These are phyloP conservation scores for Peronospora belbahrii DNA, from an alignment of 352 stramenopile species.

Conservation along the genomic window DNA sequence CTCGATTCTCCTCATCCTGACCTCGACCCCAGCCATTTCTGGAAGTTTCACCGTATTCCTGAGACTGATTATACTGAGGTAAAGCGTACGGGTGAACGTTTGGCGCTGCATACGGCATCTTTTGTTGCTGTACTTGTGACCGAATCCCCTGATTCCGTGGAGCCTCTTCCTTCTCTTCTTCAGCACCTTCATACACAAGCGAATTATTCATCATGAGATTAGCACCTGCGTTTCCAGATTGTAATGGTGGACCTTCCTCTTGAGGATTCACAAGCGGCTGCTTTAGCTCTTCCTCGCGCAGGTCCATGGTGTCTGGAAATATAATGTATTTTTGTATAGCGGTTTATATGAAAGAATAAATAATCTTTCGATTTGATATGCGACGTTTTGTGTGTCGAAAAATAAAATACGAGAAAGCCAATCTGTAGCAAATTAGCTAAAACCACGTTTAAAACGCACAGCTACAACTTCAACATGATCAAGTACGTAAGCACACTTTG, in stretches of 20 bases:
- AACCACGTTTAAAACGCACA: not conserved
- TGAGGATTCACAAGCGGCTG: conserved; percentile 46
- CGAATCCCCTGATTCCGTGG: conserved; percentile 2
- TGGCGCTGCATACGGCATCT: conserved; percentile 54
- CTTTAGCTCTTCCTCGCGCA: conserved; percentile 69
- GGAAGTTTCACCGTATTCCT: conserved; percentile 33
- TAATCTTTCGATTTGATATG: conserved; percentile 14
- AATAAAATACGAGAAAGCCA: conserved; percentile 17
- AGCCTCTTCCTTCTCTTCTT: conserved; percentile 58
- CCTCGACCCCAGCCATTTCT: conserved; percentile 34
- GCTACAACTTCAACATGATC: conserved; percentile 22
- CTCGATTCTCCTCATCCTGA: conserved; percentile 36
- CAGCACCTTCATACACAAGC: conserved; percentile 23
- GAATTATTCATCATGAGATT: conserved; percentile 18
- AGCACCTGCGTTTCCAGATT: conserved; percentile 5
- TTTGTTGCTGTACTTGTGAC: conserved; percentile 16
- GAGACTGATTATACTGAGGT: conserved; percentile 68
- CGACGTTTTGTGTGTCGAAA: conserved; percentile 27
- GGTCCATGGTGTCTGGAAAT: conserved; percentile 41
- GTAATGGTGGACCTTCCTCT: conserved; percentile 4
- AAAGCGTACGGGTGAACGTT: conserved; percentile 79
- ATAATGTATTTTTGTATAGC: not conserved
- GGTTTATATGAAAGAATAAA: conserved; percentile 2
- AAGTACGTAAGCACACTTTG: too few species aligned
- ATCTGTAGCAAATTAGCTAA: conserved; percentile 17